Base-by-base conservation (phyloP, 768 basidiomycete species). In the Tephrocybe sp. region DNA sequence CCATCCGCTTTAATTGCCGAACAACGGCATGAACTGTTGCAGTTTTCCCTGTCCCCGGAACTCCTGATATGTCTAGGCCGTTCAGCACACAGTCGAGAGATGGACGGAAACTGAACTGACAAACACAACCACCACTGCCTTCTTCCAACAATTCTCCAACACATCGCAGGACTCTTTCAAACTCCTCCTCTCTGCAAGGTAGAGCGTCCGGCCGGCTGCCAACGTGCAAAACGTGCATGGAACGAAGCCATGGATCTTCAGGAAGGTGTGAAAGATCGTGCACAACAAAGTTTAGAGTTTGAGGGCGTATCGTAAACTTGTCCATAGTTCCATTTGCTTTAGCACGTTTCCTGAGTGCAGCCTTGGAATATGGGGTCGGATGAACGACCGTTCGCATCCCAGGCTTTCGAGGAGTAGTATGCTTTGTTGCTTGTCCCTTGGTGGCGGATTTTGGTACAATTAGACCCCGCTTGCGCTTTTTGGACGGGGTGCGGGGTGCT, bases 1-100 rank as follows among this genome's bases (percentile, higher is more conserved):
- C 94, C 83, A 95, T 90, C 31, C 86, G 77, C 62, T 92, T 94
- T 9, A 98, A 75, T 63, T 96, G 91, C 30, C 90, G 80, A 26
- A 98, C 82, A 21, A 97, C 87, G 1, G 89, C 89, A 59, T 98
- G 95, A 0, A 98, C 94, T 0, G 97, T 98, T 0, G 97, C 97
- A 0, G 97, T 99, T 70, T 98, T 99, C 8, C 97, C 96, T 2
- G 96, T 98, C 6, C 97, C 96, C n/a, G 96, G 97, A 6, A 98
- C 93, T 8, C 97, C 96, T 6, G 95, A 94, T 40, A 98, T 97
- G 67, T 98, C 95, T 98, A 2, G 36, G 15, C 3, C 13, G 19
- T 24, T 5, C 7, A 46, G 43, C 56, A 21, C 55, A 36, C n/a
- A n/a, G n/a, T n/a, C n/a, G n/a, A 38, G 37, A 5, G 30, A 31